A percentile compares a stretch with the other conserved stretches of the same genome.
Evolutionary conservation across 768 basidiomycete species (phyloP).

Genomic region (Austroboletus eburneus): DNA sequence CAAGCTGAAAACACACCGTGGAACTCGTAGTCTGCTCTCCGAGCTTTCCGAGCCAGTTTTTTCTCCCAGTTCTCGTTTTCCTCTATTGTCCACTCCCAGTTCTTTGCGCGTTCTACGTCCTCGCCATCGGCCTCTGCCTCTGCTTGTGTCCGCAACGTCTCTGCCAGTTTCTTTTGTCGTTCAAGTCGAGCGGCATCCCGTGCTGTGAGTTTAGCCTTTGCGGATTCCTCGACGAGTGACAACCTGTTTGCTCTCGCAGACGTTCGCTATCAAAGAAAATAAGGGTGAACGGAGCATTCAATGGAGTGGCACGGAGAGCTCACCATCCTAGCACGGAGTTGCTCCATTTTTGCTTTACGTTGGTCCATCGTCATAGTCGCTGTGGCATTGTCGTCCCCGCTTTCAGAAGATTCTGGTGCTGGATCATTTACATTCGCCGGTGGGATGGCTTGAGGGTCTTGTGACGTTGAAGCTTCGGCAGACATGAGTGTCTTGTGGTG

Average conservation of each 20-base stretch:
- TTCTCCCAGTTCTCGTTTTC: constrained; percentile 30
- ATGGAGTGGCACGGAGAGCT: constrained; percentile 1
- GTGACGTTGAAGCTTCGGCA: too few species aligned
- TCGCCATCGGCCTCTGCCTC: constrained; percentile 92
- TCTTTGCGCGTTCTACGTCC: constrained; percentile 91
- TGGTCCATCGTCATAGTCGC: constrained; percentile 55
- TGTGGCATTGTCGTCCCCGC: constrained; percentile 15
- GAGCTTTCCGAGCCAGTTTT: constrained; percentile 72
- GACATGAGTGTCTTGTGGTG: too few species aligned
- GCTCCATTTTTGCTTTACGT: constrained; percentile 70
- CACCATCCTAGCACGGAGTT: constrained; percentile 78
- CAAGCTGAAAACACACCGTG: constrained; percentile 56
- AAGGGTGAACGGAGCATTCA: background rate
- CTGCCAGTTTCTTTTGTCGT: constrained; percentile 86
- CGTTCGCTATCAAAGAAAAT: constrained; percentile 47
- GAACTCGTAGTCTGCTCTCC: constrained; percentile 87
- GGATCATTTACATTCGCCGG: constrained; percentile 30
- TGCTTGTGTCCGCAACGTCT: constrained; percentile 76
- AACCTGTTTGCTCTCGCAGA: constrained; percentile 81
- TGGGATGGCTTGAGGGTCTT: too few species aligned
- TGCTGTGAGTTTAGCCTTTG: constrained; percentile 69
- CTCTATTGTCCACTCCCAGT: constrained; percentile 68
- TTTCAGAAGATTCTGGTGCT: constrained; percentile 9
- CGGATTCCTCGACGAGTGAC: constrained; percentile 81
- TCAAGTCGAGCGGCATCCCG: constrained; percentile 84